Base-by-base conservation (phyloP, 257 asterid species). In the Nemophila menziesii region DNA sequence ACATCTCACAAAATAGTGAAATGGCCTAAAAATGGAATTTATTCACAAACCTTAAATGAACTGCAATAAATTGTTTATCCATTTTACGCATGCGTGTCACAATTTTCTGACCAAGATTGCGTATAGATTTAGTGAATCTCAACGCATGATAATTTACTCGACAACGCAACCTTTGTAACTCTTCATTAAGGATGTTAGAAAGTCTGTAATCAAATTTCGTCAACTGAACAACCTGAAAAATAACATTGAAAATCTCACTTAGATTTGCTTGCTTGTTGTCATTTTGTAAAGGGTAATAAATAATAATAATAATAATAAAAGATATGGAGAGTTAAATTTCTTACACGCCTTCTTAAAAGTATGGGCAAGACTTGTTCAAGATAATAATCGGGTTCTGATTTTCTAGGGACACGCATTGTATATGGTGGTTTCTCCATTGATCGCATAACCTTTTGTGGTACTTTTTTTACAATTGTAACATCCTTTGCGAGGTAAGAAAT, bases 401-500 rank as follows among this genome's bases (percentile, higher is more conserved):
- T 90, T 58, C 99, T 80, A 17, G 99, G 99, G 49, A 90, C 96
- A 42, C 99, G 99, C 99, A 82, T 90, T 49, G 99, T 85, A 69
- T 90, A 90, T 16, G 99, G 99, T 29, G 99, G 99, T 63, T 79
- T 90, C 18, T 85, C 99, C 96, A 90, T 85, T 51, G 96, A 85
- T 70, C 80, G 71, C 96, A 85, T 90, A 69, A 90, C 87, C 75
- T 69, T 90, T 53, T 82, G 96, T 4, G 99, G 94, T 52, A 90
- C 96, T 48, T 87, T 77, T 77, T 82, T 85, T 46, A 85, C 84
- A 37, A 85, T 75, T 5, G 90, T 73, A 36, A 90, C 77, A 26
- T 90, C 99, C 66, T 85, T 90, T 37, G 93, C 66, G 48, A 90
- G 96, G 78, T 69, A 81, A 54, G 94, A 77, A 66, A 85, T 82